Base-by-base conservation (phyloP, 164 flowering plant species). In the Saururus chinensis region DNA sequence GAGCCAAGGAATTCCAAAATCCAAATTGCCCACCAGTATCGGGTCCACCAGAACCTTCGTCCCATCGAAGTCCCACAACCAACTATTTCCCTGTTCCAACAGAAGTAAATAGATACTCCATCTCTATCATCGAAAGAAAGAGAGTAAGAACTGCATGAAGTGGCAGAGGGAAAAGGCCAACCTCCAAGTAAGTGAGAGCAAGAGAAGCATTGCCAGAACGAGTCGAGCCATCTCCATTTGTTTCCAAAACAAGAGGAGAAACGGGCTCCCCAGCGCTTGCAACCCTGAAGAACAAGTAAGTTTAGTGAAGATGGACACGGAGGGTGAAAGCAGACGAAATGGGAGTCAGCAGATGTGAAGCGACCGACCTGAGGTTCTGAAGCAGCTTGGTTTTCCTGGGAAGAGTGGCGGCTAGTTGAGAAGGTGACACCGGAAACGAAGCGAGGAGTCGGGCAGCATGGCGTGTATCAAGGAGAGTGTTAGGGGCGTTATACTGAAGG, bases 1-100 rank as follows among this genome's bases (percentile, higher is more conserved):
- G 37, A 89, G 85, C 96, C 82, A 89, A 4, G 98, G 95, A 65
- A 89, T 78, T 61, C 96, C 98, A 76, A 92, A 92, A 71, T 92
- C 92, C 81, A 92, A 77, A 71, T 81, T 89, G 40, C 96, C 98
- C 64, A 89, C 98, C 79, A 89, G 72, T 53, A 92, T 82, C 64
- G 96, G 98, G 75, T 92, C 98, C 56, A 89, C 96, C 82, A 92
- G 74, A 51, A 92, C 68, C 40, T 77, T 87, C 67, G 77, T 53
- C 19, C 86, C 93, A 60, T 70, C 74, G 25, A 84, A 85, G 54
- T 86, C 96, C 98, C 96, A 87, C 68, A 89, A 62, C 98, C 98
- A 89, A 74, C 96, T 87, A 78, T 92, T 89, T 9, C 92, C 96
- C 96, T 88, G 67, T 22, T 45, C 23, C 11, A 60, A 52, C 51